Conservation (phyloP, 1,284 basidiomycete species). For the Farysia itapuensis region DNA sequence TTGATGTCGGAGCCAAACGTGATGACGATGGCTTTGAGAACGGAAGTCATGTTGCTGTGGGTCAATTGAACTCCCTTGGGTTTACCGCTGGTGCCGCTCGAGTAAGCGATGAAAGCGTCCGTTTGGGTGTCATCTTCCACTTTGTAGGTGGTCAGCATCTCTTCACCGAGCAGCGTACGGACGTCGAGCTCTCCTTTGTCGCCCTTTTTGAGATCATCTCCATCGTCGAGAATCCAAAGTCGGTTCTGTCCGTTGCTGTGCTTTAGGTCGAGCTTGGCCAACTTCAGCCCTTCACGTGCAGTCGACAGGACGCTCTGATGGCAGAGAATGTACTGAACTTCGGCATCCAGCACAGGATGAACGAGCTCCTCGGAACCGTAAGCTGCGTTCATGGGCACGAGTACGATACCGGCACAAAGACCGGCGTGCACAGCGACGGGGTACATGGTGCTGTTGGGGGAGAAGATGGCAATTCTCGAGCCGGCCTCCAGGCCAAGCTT, state of each 20-base stretch:
- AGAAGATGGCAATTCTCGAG: constrained; percentile 47
- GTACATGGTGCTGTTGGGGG: constrained; percentile 53
- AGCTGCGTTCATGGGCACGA: constrained; percentile 49
- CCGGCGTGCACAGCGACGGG: constrained; percentile 43
- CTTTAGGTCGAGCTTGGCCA: constrained; percentile 21
- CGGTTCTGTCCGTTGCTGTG: constrained; percentile 30
- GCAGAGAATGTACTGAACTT: constrained; percentile 42
- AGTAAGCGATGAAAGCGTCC: constrained; percentile 49
- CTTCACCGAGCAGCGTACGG: constrained; percentile 25
- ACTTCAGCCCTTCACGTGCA: constrained; percentile 38
- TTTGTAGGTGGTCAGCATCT: constrained; percentile 29
- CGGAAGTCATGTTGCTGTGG: constrained; percentile 47
- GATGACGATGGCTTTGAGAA: constrained; percentile 29
- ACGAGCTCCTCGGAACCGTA: constrained; percentile 53
- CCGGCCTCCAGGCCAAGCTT: constrained; percentile 40
- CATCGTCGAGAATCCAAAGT: constrained; percentile 53
- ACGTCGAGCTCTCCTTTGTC: constrained; percentile 42
- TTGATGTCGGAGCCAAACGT: constrained; percentile 30
- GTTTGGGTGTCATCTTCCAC: constrained; percentile 31
- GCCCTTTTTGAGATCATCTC: constrained; percentile 34
- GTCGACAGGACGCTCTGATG: constrained; percentile 34
- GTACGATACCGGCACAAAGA: constrained; percentile 36
- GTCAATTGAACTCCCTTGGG: constrained; percentile 57
- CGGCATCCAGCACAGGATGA: constrained; percentile 48
- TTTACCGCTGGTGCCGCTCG: constrained; percentile 55